Evolutionary conservation across 345 rosid species (phyloP), one percentile per base, ranked within the genome.

Genomic region (Salix dunnii): DNA sequence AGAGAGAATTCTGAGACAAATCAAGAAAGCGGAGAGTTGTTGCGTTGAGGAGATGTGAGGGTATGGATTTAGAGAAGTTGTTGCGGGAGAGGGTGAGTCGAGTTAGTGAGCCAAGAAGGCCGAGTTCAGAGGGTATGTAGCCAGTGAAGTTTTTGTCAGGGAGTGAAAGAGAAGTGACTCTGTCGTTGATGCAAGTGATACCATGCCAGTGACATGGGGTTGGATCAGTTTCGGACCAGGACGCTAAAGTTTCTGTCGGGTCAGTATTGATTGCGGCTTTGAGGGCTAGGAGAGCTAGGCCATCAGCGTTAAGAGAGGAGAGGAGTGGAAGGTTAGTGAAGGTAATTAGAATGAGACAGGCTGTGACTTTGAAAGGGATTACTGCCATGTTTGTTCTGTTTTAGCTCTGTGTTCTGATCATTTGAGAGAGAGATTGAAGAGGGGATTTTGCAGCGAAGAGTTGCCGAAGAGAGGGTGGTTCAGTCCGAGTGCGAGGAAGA

Each of bases 91-190:
- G 92, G 58, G 83, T 83, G 80, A 94, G 90, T 4, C 80, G 86
- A 72, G 78, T 28, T 74, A 94, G 90, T 1, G 93, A 88, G 87
- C 89, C 87, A 16, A 94, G 89, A 13, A 87, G 84, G 27, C 97
- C 97, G 77, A 94, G 90, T 66, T 94, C 97, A 1, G 97, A 94
- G 2, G 98, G 98, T n/a, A 94, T 82, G 86, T 94, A 94, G 46
- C 98, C 98, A 0, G 89, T 82, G 3, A 94, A 81, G 23, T 77
- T 79, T 76, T 78, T 89, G 72, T 85, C 78, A 28, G 93, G 79
- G 69, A 94, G 94, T 7, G 76, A 61, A n/a, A 94, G 70, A 0
- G 96, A 86, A 48, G 90, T 85, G 84, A 96, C 98, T 51, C 92
- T 84, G 76, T 78, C 83, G 23, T 80, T 79, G 46, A 81, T 77